These are phyloP conservation scores for Hansenula lynferdii DNA, from an alignment of 1,139 yeast species.

Conservation along the genomic window DNA sequence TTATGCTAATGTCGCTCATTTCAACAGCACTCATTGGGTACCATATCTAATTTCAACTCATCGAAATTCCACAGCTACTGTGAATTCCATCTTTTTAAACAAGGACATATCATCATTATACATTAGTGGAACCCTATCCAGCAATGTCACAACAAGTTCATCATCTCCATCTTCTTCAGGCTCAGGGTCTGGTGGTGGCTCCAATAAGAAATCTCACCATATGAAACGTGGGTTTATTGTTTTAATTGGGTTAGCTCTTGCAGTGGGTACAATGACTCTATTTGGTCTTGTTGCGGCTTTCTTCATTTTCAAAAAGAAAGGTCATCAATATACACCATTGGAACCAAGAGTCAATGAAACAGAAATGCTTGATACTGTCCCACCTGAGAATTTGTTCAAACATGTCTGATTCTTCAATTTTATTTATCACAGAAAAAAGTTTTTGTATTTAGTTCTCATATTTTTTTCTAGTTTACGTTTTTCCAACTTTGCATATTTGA, in stretches of 20 bases:
- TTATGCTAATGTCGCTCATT: slow-evolving; percentile 60
- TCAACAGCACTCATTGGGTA: slow-evolving; percentile 65
- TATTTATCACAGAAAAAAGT: too few relatives aligned
- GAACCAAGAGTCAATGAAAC: slow-evolving; percentile 49
- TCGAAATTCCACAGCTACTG: slow-evolving; percentile 11
- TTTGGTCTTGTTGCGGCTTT: slow-evolving; percentile 61
- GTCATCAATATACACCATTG: slow-evolving; percentile 32
- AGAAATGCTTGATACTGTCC: slow-evolving; percentile 58
- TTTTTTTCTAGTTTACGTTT: too few relatives aligned
- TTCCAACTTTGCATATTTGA: too few relatives aligned
- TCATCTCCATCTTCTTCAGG: slow-evolving; percentile 20
- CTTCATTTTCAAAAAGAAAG: slow-evolving; percentile 44
- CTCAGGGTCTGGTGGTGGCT: slow-evolving; percentile 20
- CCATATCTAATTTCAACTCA: slow-evolving; percentile 47
- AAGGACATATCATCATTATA: slow-evolving; percentile 29
- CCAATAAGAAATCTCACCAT: slow-evolving; percentile 19
- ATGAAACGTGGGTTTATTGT: slow-evolving; percentile 71
- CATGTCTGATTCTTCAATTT: slow-evolving; percentile 25
- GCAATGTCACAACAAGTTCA: slow-evolving; percentile 14
- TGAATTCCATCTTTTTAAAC: slow-evolving; percentile 28
- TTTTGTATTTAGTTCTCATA: neutral
- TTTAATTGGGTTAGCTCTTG: slow-evolving; percentile 82
- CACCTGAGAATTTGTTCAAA: slow-evolving; percentile 51
- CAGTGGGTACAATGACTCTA: slow-evolving; percentile 72
- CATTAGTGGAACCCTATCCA: slow-evolving; percentile 24